A percentile compares a stretch with the other conserved stretches of the same genome.
Conservation (phyloP, 768 basidiomycete genomes). For the Rhodosporidiobolus sp. region DNA sequence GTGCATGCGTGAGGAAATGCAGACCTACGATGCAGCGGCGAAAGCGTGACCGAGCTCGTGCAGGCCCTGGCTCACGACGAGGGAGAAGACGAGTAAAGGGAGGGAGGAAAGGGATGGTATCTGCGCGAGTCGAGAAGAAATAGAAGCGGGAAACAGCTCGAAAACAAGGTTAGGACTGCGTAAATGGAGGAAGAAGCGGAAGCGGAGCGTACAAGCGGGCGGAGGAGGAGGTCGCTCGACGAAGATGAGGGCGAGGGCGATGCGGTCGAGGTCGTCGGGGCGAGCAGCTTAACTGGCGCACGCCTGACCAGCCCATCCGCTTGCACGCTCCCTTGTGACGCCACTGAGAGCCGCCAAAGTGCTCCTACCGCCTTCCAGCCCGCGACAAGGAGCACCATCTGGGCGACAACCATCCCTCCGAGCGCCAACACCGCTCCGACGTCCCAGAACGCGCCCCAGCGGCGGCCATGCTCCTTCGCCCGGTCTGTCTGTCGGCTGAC, state of each 20-base stretch:
- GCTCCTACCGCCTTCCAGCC: not conserved
- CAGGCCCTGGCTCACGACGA: slow-evolving; percentile 13
- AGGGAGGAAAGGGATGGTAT: slow-evolving; percentile 12
- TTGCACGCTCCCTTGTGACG: too few species aligned
- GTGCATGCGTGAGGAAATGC: not conserved
- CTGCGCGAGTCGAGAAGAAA: not conserved
- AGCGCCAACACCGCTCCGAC: not conserved
- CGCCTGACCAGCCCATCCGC: not conserved
- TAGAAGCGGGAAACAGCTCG: not conserved
- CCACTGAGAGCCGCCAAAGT: not conserved
- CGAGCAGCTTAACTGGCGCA: not conserved
- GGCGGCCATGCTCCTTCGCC: not conserved
- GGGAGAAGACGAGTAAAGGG: slow-evolving; percentile 5
- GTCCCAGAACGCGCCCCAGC: not conserved
- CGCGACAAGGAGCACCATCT: slow-evolving; percentile 12
- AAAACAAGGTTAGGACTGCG: not conserved
- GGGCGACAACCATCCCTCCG: not conserved
- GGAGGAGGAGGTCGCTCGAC: slow-evolving; percentile 1
- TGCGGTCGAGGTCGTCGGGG: too few species aligned
- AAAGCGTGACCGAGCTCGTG: slow-evolving; percentile 34
- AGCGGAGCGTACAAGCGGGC: slow-evolving; percentile 17
- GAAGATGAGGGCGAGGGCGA: not conserved
- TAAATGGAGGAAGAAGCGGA: not conserved
- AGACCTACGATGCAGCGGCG: slow-evolving; percentile 16
- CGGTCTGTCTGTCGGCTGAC: too few species aligned